Conservation (phyloP, 2,329 filamentous ascomycete species). For the Aspergillus caelatus region DNA sequence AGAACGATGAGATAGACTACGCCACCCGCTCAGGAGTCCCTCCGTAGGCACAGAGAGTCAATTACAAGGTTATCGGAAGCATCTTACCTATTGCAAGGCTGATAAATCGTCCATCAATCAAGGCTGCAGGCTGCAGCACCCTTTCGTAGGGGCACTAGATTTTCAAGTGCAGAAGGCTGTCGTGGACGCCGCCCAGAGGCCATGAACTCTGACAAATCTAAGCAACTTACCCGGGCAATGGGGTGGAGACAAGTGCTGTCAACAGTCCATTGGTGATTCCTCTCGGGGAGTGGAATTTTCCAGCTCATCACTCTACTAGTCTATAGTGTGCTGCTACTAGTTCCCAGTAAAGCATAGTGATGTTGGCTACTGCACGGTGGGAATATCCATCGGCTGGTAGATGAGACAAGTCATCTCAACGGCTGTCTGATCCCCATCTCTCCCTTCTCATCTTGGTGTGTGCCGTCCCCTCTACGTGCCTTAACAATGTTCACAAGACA, state of each 20-base stretch:
- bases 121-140: background rate
- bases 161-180: background rate
- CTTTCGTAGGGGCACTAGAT: background rate
- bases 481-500: background rate
- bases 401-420: slow-evolving; percentile 13
- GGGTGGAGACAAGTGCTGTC: background rate
- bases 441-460: background rate
- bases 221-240: slow-evolving; percentile 2
- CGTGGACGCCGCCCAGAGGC: background rate
- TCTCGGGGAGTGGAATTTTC: background rate
- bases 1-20: background rate
- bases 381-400: slow-evolving; percentile 5
- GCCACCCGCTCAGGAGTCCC: background rate
- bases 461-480: background rate
- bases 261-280: slow-evolving; percentile 1
- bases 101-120: background rate
- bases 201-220: background rate
- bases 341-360: slow-evolving; percentile 10
- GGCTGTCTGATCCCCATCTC: slow-evolving; percentile 7
- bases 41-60: background rate
- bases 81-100: background rate
- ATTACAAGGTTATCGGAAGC: background rate
- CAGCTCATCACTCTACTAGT: slow-evolving; percentile 2
- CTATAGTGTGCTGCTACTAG: slow-evolving; percentile 6
- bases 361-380: slow-evolving; percentile 13